Evolutionary conservation across 1,139 yeast genomes (phyloP).

Genomic region (Saccharomyces hybrid): DNA sequence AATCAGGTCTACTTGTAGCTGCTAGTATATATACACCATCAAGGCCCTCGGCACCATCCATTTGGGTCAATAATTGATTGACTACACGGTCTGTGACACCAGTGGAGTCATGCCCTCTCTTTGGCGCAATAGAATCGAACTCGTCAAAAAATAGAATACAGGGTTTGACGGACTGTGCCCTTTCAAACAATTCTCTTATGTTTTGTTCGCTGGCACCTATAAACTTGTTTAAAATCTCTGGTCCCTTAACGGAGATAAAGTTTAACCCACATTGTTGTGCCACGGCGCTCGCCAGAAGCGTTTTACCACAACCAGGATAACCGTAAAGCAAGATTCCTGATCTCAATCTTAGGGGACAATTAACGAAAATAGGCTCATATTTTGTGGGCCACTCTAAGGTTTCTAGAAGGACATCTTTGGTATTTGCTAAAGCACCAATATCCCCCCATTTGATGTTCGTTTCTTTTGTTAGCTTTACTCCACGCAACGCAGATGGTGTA

Average conservation of each 20-base stretch:
- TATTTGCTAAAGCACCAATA: constrained; percentile 79
- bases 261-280: constrained; percentile 93
- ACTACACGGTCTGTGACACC: constrained; percentile 98
- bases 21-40: constrained; percentile 96
- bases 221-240: constrained; percentile 89
- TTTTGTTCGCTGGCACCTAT: constrained; percentile 97
- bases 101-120: constrained; percentile 95
- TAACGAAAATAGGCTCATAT: constrained; percentile 86
- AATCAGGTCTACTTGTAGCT: constrained; percentile 91
- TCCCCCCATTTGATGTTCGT: constrained; percentile 67
- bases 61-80: constrained; percentile 91
- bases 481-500: constrained; percentile 75
- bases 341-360: constrained; percentile 77
- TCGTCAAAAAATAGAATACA: constrained; percentile 93
- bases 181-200: constrained; percentile 83
- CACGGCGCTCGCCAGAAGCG: constrained; percentile 85
- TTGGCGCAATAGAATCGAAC: constrained; percentile 94
- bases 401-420: constrained; percentile 69
- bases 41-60: constrained; percentile 98
- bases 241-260: constrained; percentile 91
- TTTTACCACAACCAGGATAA: constrained; percentile 97
- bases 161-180: constrained; percentile 70
- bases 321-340: constrained; percentile 90
- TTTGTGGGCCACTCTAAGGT: constrained; percentile 96
- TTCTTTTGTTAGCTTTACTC: constrained; percentile 77